Evolutionary conservation across 2,329 filamentous ascomycete genomes (phyloP).

Genomic region (Arthrobotrys sinensis): DNA sequence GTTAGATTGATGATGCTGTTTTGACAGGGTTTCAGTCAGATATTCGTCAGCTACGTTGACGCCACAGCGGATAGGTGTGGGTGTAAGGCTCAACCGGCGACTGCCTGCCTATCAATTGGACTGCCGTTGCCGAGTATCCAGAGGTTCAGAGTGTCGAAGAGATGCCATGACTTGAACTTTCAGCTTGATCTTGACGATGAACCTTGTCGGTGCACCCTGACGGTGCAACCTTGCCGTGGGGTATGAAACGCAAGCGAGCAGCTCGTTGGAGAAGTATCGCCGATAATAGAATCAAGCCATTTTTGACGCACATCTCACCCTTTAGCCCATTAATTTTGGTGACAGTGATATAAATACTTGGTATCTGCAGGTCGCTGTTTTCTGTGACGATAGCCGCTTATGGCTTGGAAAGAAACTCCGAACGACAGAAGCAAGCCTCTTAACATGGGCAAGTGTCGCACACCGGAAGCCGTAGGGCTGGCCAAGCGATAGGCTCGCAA

Average conservation of each 20-base stretch:
- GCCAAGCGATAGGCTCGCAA: constrained; percentile 10
- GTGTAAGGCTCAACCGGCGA: constrained; percentile 21
- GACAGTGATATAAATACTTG: background rate
- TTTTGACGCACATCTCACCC: background rate
- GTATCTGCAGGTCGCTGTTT: background rate
- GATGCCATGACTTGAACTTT: constrained; percentile 3
- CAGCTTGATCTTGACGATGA: constrained; percentile 21
- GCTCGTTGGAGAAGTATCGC: constrained; percentile 47
- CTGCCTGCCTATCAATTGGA: constrained; percentile 9
- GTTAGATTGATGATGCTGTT: constrained; percentile 26
- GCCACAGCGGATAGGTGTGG: constrained; percentile 16
- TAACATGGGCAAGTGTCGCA: constrained; percentile 5
- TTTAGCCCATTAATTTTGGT: background rate
- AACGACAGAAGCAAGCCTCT: background rate
- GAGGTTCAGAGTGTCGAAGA: constrained; percentile 1
- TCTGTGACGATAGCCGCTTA: constrained; percentile 9
- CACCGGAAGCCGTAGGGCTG: constrained; percentile 36
- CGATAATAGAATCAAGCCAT: constrained; percentile 16
- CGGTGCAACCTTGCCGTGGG: constrained; percentile 20
- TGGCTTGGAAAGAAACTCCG: background rate
- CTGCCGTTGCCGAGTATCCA: constrained; percentile 11
- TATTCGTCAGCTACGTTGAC: constrained; percentile 38
- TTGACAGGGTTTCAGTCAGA: constrained; percentile 38
- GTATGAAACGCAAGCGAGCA: constrained; percentile 39
- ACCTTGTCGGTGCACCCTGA: constrained; percentile 13